Evolutionary conservation across 1,284 basidiomycete genomes (phyloP).

Genomic region (Malassezia slooffiae): DNA sequence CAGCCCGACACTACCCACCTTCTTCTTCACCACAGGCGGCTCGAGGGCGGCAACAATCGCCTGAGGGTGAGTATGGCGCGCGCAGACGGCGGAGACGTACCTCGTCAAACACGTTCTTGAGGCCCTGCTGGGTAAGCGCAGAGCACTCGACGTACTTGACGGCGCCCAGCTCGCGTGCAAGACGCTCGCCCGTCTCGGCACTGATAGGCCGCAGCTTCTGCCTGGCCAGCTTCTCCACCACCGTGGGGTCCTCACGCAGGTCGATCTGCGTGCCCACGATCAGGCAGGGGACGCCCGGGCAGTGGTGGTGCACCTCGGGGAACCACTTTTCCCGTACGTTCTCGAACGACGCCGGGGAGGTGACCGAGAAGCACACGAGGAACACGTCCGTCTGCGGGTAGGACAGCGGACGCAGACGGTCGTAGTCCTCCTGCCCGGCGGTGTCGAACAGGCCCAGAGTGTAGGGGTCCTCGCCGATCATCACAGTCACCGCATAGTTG

Average conservation of each 20-base stretch:
- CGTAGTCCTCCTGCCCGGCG: slow-evolving; percentile 99
- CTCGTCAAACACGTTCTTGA: slow-evolving; percentile 99
- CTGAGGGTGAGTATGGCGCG: slow-evolving; percentile 49
- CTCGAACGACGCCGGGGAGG: slow-evolving; percentile 94
- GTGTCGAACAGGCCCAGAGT: slow-evolving; percentile 98
- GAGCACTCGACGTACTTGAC: slow-evolving; percentile 99
- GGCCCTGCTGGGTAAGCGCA: slow-evolving; percentile 91
- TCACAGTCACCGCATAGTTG: slow-evolving; percentile 97
- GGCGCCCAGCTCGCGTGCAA: slow-evolving; percentile 87
- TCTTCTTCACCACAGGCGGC: slow-evolving; percentile 77
- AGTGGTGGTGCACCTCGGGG: slow-evolving; percentile 98
- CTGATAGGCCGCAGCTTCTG: slow-evolving; percentile 92
- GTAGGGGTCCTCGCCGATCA: slow-evolving; percentile 99
- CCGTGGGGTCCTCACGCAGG: slow-evolving; percentile 80
- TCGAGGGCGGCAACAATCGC: slow-evolving; percentile 97
- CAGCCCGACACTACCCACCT: slow-evolving; percentile 41
- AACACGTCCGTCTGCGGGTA: slow-evolving; percentile 99
- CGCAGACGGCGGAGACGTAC: slow-evolving; percentile 13
- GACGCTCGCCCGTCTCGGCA: slow-evolving; percentile 76
- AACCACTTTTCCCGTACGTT: slow-evolving; percentile 99
- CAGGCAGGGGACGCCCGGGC: slow-evolving; percentile 97
- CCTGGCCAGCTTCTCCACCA: slow-evolving; percentile 84
- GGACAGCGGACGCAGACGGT: slow-evolving; percentile 92
- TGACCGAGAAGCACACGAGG: slow-evolving; percentile 98
- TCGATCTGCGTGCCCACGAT: slow-evolving; percentile 99